Evolutionary conservation across 163 green algal genomes (phyloP).

Genomic region (Chloromonas sp.): DNA sequence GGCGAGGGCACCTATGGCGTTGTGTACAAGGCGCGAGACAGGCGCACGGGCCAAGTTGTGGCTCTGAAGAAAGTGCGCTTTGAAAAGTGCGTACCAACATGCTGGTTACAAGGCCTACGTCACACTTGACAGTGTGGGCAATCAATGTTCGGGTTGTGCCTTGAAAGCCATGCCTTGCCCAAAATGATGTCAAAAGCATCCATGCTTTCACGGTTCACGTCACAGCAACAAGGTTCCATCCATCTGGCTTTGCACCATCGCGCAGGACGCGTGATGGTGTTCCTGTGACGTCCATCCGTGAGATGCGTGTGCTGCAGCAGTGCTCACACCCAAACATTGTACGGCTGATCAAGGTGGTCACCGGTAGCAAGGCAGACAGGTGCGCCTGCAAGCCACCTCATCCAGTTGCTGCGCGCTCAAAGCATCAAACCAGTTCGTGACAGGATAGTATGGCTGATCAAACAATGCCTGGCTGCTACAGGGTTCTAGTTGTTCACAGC

Average conservation of each 20-base stretch:
- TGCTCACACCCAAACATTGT: constrained; percentile 71
- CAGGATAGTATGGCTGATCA: too few species aligned
- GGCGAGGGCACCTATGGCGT: constrained; percentile 3
- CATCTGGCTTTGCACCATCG: too few species aligned
- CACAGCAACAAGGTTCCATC: too few species aligned
- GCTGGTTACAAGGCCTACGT: neutral
- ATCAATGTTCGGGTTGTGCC: too few species aligned
- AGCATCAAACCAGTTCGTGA: too few species aligned
- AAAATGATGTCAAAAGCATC: too few species aligned
- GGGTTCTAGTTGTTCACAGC: too few species aligned
- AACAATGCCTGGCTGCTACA: too few species aligned
- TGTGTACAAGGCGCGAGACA: constrained; percentile 2
- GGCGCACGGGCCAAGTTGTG: neutral
- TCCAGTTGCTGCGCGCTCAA: too few species aligned
- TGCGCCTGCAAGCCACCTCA: constrained; percentile 6
- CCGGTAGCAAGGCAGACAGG: constrained; percentile 58
- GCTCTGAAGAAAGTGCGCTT: constrained; percentile 8
- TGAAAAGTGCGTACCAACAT: neutral
- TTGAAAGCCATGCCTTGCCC: too few species aligned
- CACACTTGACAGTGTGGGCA: too few species aligned
- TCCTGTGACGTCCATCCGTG: constrained; percentile 67
- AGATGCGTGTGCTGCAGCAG: constrained; percentile 64
- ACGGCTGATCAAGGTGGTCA: constrained; percentile 64
- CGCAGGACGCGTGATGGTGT: constrained; percentile 48
- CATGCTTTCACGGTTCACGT: too few species aligned